Evolutionary conservation across 2,329 filamentous ascomycete species (phyloP), one percentile per base, ranked within the genome.

Genomic region (Neofusicoccum ribis): DNA sequence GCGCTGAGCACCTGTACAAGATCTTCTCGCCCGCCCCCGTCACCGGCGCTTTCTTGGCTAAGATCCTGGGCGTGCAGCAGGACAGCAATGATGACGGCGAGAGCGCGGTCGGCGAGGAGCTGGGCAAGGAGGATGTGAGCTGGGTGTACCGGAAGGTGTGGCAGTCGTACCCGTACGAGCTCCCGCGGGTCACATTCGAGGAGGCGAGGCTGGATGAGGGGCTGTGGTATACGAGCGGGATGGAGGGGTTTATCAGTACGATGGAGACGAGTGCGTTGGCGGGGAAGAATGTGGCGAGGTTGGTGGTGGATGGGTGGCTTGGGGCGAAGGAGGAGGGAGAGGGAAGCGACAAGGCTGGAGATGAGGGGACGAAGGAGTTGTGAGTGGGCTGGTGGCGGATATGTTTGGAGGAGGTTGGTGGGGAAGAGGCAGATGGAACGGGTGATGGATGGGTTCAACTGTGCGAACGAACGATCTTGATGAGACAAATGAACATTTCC

Each of bases 221-320:
- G 0, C 72, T 94, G 14, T 95, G 84, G 84, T 89, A 89, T 70
- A 88, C 86, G 5, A 81, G 82, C 61, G 85, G 84, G 0, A 96
- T 98, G 49, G 94, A 98, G 79, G 90, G 90, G 70, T 97, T 99
- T 75, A 96, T 98, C 70, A 95, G 91, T 9, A 97, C 93, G 0
- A 98, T 99, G 95, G 95, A 99, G 82, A 97, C 95, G 6, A 97
- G 89, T 75, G 91, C 92, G 1, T 78, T 98, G 70, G 95, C 95
- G 88, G 95, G 95, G 0, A 92, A 86, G 85, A 95, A 95, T 73
- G 88, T 95, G 20, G 92, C 91, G 8, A 84, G 83, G 68, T 79
- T 95, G 63, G 82, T 94, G 51, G 83, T 88, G 0, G 86, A 93
- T 71, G 85, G 86, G 60, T 87, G 83, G 76, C 72, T 76, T 68